A percentile compares a stretch with the other conserved stretches of the same genome.
Conservation (phyloP, 2,329 filamentous ascomycete genomes). For the Colletotrichum ledebouriae region DNA sequence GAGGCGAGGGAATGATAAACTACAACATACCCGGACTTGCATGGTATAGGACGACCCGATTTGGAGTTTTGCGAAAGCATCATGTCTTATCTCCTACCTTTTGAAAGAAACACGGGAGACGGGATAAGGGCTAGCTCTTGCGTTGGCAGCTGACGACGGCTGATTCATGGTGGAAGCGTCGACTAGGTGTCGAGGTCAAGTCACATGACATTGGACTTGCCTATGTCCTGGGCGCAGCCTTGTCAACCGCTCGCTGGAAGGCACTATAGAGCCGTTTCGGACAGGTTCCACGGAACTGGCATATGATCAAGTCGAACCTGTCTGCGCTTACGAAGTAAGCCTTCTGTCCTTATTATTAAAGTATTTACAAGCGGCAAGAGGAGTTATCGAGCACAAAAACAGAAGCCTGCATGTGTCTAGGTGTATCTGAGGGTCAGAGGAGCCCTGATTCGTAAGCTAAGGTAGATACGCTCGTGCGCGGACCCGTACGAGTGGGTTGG, state of each 20-base stretch:
- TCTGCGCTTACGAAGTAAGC: neutral
- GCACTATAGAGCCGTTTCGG: neutral
- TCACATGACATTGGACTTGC: conserved; percentile 39
- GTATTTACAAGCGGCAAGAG: conserved; percentile 13
- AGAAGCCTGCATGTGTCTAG: conserved; percentile 9
- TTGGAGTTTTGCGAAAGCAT: conserved; percentile 43
- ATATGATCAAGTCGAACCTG: conserved; percentile 1
- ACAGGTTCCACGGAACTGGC: neutral
- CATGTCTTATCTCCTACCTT: conserved; percentile 31
- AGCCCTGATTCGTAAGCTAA: conserved; percentile 17
- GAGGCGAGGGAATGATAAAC: conserved; percentile 44
- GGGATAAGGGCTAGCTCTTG: neutral
- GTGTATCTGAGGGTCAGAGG: conserved; percentile 12
- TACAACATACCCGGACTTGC: conserved; percentile 44
- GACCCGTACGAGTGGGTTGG: conserved; percentile 2
- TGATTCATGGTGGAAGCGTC: conserved; percentile 12
- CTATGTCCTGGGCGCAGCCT: conserved; percentile 15
- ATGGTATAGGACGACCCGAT: conserved; percentile 43
- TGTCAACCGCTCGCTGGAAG: conserved; percentile 3
- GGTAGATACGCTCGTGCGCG: neutral
- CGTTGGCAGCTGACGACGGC: conserved; percentile 10
- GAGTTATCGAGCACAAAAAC: conserved; percentile 16
- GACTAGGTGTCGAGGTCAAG: neutral
- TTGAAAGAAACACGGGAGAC: conserved; percentile 17
- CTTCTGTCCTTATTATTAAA: conserved; percentile 14